These are phyloP conservation scores for Colletotrichum echinochloae DNA, from an alignment of 2,329 filamentous ascomycete species.

Conservation along the genomic window DNA sequence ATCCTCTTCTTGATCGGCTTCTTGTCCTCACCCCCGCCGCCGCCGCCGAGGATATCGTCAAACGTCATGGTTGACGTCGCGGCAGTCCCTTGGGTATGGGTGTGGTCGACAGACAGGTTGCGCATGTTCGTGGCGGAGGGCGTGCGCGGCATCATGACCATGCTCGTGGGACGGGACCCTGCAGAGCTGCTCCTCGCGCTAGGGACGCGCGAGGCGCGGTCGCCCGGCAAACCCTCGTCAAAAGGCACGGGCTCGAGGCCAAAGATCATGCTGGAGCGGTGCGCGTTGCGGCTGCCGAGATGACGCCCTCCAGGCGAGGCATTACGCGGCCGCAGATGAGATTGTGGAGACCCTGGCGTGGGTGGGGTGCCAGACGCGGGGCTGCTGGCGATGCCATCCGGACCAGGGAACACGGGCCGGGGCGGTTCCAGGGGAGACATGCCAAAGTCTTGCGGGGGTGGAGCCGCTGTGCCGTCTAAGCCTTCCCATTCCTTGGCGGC, in stretches of 20 bases:
- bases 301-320: slow-evolving; percentile 51
- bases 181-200: slow-evolving; percentile 47
- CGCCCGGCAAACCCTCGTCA: slow-evolving; percentile 39
- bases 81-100: slow-evolving; percentile 42
- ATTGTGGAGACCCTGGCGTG: slow-evolving; percentile 47
- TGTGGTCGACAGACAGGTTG: slow-evolving; percentile 40
- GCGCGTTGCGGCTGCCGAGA: slow-evolving; percentile 47
- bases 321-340: slow-evolving; percentile 53
- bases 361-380: slow-evolving; percentile 46
- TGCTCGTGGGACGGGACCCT: slow-evolving; percentile 36
- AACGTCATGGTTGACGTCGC: slow-evolving; percentile 56
- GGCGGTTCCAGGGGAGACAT: slow-evolving; percentile 55
- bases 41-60: slow-evolving; percentile 60
- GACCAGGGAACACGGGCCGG: slow-evolving; percentile 50
- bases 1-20: slow-evolving; percentile 54
- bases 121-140: slow-evolving; percentile 52
- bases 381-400: slow-evolving; percentile 45
- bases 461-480: slow-evolving; percentile 46
- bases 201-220: slow-evolving; percentile 38
- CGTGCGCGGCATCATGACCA: slow-evolving; percentile 45
- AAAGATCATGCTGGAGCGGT: slow-evolving; percentile 58
- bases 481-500: slow-evolving; percentile 64
- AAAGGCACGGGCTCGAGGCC: slow-evolving; percentile 55
- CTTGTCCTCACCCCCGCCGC: slow-evolving; percentile 43
- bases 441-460: slow-evolving; percentile 48